A percentile compares a stretch with the other conserved stretches of the same genome.
phyloP scores from a whole-genome alignment of 371 early-diverging fungal species.

The Phascolomyces articulosus region DNA sequence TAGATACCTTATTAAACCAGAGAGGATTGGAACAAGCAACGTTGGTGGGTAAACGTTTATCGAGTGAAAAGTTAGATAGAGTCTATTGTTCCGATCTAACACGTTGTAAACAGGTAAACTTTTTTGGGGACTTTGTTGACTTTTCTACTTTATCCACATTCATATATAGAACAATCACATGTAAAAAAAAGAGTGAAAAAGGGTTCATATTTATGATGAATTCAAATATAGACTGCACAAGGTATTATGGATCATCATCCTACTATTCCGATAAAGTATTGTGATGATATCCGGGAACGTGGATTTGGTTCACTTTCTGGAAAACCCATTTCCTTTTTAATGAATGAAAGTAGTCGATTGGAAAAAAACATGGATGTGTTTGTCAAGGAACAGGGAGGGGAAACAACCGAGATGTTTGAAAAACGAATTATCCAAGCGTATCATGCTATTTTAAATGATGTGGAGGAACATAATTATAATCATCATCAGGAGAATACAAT shows the following conservation, averaged over 20 bases:
- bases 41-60: constrained; percentile 33
- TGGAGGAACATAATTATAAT: too few relatives aligned
- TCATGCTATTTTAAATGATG: constrained; percentile 17
- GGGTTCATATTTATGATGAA: too few relatives aligned
- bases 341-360: constrained; percentile 7
- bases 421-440: constrained; percentile 25
- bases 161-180: too few relatives aligned
- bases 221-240: constrained; percentile 25
- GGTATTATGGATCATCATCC: constrained; percentile 28
- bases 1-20: constrained; percentile 41
- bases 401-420: constrained; percentile 23
- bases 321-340: constrained; percentile 17
- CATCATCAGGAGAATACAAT: constrained; percentile 14
- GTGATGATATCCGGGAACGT: constrained; percentile 29
- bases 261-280: constrained; percentile 19
- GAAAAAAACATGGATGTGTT: constrained; percentile 15
- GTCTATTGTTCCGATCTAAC: constrained; percentile 42
- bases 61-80: constrained; percentile 22
- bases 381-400: constrained; percentile 26
- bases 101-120: constrained; percentile 48
- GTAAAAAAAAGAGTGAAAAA: too few relatives aligned
- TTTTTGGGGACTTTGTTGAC: too few relatives aligned
- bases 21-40: constrained; percentile 37
- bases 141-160: too few relatives aligned
- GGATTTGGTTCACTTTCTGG: constrained; percentile 36